Evolutionary conservation across 192 early-diverging fungal genomes (phyloP).

Genomic region (Helicostylum pulchrum): DNA sequence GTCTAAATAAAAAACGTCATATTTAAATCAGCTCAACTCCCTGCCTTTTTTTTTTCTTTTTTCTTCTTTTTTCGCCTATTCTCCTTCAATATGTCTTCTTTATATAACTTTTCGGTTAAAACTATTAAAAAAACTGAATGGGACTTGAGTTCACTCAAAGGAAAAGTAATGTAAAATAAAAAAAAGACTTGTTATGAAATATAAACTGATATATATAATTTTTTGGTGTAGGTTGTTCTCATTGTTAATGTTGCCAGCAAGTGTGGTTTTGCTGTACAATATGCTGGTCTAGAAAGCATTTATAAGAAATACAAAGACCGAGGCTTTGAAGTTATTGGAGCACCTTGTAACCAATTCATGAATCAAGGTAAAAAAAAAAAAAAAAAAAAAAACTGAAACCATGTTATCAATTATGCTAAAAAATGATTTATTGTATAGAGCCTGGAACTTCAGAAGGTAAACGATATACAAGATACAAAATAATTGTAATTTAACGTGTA

Average conservation of each 20-base stretch:
- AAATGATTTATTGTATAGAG: constrained; percentile 19
- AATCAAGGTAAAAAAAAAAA: constrained; percentile 42
- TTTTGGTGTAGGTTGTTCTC: constrained; percentile 41
- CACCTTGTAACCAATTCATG: constrained; percentile 89
- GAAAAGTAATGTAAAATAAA: constrained; percentile 20
- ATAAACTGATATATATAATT: neutral
- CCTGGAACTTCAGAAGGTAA: constrained; percentile 50
- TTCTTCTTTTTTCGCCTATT: neutral
- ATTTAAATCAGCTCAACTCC: no score
- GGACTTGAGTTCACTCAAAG: constrained; percentile 24
- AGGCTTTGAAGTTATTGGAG: constrained; percentile 85
- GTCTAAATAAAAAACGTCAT: neutral
- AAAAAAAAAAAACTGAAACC: neutral
- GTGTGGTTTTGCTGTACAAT: constrained; percentile 86
- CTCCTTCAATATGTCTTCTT: constrained; percentile 2
- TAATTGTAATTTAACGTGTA: no score
- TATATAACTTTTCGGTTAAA: constrained; percentile 30
- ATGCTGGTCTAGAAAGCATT: constrained; percentile 65
- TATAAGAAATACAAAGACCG: constrained; percentile 61
- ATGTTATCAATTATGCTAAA: neutral
- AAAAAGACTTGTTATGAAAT: neutral
- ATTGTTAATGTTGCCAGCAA: constrained; percentile 90
- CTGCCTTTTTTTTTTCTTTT: neutral
- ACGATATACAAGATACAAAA: constrained; percentile 5
- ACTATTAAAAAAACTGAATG: constrained; percentile 25